phyloP scores from a whole-genome alignment of 352 stramenopile species.

The Hyaloperonospora arabidopsidis region DNA sequence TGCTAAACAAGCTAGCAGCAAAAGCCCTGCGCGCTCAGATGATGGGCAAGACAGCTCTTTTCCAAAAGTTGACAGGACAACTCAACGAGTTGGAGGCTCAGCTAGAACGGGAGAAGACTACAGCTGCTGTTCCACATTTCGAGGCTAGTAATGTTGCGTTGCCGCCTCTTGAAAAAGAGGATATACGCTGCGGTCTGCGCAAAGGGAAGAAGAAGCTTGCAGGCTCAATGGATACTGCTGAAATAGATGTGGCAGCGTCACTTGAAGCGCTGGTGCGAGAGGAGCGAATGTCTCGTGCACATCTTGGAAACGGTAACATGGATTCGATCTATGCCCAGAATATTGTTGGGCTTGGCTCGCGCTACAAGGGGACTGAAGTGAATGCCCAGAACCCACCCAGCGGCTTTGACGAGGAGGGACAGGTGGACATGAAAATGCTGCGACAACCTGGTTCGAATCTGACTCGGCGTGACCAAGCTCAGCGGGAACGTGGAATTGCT shows the following conservation, averaged over 20 bases:
- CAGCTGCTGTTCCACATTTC: conserved; percentile 43
- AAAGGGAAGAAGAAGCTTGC: conserved; percentile 58
- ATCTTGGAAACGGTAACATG: conserved; percentile 49
- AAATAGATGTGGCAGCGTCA: conserved; percentile 28
- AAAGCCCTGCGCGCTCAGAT: conserved; percentile 74
- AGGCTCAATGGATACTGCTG: conserved; percentile 14
- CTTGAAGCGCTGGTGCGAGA: conserved; percentile 74
- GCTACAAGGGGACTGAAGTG: conserved; percentile 64
- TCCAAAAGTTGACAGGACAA: conserved; percentile 65
- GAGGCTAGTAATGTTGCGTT: conserved; percentile 50
- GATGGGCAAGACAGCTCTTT: conserved; percentile 69
- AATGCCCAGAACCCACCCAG: conserved; percentile 58
- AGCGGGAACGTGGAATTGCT: conserved; percentile 45
- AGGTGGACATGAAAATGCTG: conserved; percentile 64
- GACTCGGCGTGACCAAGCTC: conserved; percentile 47
- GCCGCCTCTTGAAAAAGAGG: conserved; percentile 62
- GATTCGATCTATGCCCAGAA: conserved; percentile 60
- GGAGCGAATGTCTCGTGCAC: conserved; percentile 52
- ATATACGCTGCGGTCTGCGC: conserved; percentile 45
- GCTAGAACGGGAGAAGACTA: conserved; percentile 35
- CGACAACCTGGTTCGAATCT: conserved; percentile 36
- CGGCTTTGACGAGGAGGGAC: conserved; percentile 76
- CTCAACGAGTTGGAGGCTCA: conserved; percentile 75
- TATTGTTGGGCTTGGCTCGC: conserved; percentile 63
- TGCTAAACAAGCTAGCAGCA: conserved; percentile 78